phyloP scores from a whole-genome alignment of 1,284 basidiomycete genomes.

The Bjerkandera adusta region DNA sequence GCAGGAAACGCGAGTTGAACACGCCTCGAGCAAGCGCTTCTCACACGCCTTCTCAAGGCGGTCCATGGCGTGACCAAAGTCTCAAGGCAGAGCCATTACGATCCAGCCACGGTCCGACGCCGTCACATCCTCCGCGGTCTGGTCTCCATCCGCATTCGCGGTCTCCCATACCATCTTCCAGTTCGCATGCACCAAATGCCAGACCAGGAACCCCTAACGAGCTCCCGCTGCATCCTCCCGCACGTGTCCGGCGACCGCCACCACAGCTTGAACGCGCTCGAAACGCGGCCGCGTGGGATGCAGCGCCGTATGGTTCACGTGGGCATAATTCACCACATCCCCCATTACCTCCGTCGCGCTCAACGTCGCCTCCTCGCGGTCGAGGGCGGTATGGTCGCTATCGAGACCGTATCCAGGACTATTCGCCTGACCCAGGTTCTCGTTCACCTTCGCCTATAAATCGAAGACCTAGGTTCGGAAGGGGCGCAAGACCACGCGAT shows the following conservation, averaged over 20 bases:
- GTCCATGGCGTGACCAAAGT: constrained; percentile 1
- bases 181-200: constrained; percentile 9
- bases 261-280: constrained; percentile 26
- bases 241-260: constrained; percentile 25
- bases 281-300: constrained; percentile 19
- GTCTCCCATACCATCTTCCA: background rate
- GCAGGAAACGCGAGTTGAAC: constrained; percentile 20
- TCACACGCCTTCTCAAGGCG: constrained; percentile 11
- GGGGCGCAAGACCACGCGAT: constrained; percentile 32
- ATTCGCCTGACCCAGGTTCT: constrained; percentile 30
- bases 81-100: constrained; percentile 6
- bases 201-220: constrained; percentile 11
- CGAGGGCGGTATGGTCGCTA: constrained; percentile 5
- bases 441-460: constrained; percentile 48
- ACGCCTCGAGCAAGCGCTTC: constrained; percentile 26
- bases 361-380: constrained; percentile 16
- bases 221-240: constrained; percentile 8
- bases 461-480: constrained; percentile 33
- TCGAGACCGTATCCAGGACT: constrained; percentile 14
- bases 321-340: constrained; percentile 1
- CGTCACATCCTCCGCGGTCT: constrained; percentile 10
- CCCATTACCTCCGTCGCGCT: constrained; percentile 19
- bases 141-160: background rate
- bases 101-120: constrained; percentile 7
- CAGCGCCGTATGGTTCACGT: constrained; percentile 7